Percentiles rank a stretch among this genome's conserved stretches.
Evolutionary conservation across 129 eudicot genomes (phyloP).

Genomic region (Apium graveolens): DNA sequence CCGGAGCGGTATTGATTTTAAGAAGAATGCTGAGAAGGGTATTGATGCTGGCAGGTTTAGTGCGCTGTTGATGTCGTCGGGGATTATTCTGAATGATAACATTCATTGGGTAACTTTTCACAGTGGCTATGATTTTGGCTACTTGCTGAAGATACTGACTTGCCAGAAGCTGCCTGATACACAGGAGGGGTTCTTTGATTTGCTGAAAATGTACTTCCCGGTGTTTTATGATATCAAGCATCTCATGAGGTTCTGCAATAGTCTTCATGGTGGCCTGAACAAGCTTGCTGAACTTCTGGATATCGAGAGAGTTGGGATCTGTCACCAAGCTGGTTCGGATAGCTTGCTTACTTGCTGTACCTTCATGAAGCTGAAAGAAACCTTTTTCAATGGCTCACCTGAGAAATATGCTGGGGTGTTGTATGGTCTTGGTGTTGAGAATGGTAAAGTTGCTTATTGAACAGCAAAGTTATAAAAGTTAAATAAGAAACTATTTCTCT

Average conservation of each 20-base stretch:
- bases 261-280: constrained; percentile 50
- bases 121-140: constrained; percentile 54
- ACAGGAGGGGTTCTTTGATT: constrained; percentile 34
- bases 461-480: not conserved
- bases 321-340: constrained; percentile 59
- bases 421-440: constrained; percentile 34
- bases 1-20: constrained; percentile 44
- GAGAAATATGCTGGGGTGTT: constrained; percentile 44
- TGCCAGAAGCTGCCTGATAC: constrained; percentile 33
- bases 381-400: constrained; percentile 24
- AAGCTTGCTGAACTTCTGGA: constrained; percentile 35
- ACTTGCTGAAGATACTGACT: constrained; percentile 44
- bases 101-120: constrained; percentile 54
- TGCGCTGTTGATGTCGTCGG: constrained; percentile 59
- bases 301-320: constrained; percentile 34
- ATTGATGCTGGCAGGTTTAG: constrained; percentile 31
- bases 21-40: constrained; percentile 26
- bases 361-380: constrained; percentile 40
- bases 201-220: constrained; percentile 40
- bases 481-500: constrained; percentile 1
- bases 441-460: constrained; percentile 9
- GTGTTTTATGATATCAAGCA: constrained; percentile 44
- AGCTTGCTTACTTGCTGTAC: constrained; percentile 39
- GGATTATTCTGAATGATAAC: constrained; percentile 38
- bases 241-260: constrained; percentile 35